Evolutionary conservation across 129 eudicot genomes (phyloP).

Genomic region (Ambrosia trifida): DNA sequence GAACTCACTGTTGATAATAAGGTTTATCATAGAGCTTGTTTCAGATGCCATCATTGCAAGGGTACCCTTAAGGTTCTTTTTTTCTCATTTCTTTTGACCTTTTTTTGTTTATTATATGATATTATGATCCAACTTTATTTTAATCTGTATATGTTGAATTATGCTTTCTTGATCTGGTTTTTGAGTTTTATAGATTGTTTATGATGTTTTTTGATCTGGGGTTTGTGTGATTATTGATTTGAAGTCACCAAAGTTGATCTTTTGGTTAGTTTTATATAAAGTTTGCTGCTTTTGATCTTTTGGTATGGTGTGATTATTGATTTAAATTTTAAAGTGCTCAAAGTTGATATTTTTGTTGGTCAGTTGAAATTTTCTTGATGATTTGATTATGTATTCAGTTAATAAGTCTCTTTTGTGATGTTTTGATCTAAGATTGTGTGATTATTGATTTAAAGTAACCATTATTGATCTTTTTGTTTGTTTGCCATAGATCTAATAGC

Average conservation of each 20-base stretch:
- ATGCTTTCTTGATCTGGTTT: conserved; percentile 4
- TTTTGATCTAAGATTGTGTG: conserved; percentile 29
- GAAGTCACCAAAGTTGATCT: conserved; percentile 3
- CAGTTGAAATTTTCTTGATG: not conserved
- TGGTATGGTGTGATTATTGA: conserved; percentile 20
- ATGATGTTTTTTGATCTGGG: conserved; percentile 25
- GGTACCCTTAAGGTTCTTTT: conserved; percentile 87
- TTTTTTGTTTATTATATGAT: not conserved
- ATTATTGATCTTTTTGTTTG: conserved; percentile 7
- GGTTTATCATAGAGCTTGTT: conserved; percentile 83
- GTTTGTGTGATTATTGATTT: conserved; percentile 13
- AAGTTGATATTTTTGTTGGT: not conserved
- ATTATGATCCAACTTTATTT: conserved; percentile 16
- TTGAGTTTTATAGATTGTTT: not conserved
- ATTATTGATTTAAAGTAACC: conserved; percentile 7
- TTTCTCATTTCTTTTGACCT: conserved; percentile 14
- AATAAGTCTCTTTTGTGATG: not conserved
- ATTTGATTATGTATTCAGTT: not conserved
- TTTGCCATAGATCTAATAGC: not conserved
- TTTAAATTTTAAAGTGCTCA: not conserved
- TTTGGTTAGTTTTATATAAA: not conserved
- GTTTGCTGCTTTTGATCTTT: not conserved
- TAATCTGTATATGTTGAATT: conserved; percentile 1
- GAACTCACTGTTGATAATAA: conserved; percentile 82
- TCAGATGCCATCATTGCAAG: conserved; percentile 98